Evolutionary conservation across 352 stramenopile species (phyloP).

Genomic region (Globisporangium cederbergense): DNA sequence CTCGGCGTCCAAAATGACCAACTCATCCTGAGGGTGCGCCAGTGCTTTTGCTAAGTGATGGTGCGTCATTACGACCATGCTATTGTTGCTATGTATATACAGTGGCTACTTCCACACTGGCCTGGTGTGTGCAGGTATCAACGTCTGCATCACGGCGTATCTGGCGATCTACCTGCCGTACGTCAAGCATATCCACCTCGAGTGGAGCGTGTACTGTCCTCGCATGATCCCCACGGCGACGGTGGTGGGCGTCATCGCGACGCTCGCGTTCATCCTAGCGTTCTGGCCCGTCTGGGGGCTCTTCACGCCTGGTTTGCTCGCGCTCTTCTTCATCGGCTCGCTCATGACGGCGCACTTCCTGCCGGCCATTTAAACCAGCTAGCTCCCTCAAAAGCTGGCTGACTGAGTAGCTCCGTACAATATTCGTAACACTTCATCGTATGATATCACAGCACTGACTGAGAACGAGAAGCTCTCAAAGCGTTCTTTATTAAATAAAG

Average conservation of each 20-base stretch:
- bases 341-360: slow-evolving; percentile 94
- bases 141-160: slow-evolving; percentile 86
- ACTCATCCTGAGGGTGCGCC: not conserved
- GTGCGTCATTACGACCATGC: not conserved
- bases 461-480: not conserved
- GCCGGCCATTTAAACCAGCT: slow-evolving; percentile 58
- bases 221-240: slow-evolving; percentile 89
- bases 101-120: slow-evolving; percentile 83
- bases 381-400: not conserved
- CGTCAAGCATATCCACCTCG: slow-evolving; percentile 73
- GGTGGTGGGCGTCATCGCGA: slow-evolving; percentile 55
- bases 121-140: slow-evolving; percentile 73
- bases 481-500: slow-evolving; percentile 13
- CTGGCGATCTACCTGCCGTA: slow-evolving; percentile 86
- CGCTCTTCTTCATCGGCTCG: slow-evolving; percentile 87
- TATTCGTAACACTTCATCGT: not conserved
- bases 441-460: not conserved
- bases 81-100: slow-evolving; percentile 7
- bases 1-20: not conserved
- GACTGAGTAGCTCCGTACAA: not conserved
- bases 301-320: slow-evolving; percentile 86
- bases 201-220: slow-evolving; percentile 92
- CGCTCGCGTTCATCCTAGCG: slow-evolving; percentile 77
- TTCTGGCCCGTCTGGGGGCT: slow-evolving; percentile 92
- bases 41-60: not conserved